Conservation (phyloP, 2,329 filamentous ascomycete genomes). For the Simplicillium sp. region DNA sequence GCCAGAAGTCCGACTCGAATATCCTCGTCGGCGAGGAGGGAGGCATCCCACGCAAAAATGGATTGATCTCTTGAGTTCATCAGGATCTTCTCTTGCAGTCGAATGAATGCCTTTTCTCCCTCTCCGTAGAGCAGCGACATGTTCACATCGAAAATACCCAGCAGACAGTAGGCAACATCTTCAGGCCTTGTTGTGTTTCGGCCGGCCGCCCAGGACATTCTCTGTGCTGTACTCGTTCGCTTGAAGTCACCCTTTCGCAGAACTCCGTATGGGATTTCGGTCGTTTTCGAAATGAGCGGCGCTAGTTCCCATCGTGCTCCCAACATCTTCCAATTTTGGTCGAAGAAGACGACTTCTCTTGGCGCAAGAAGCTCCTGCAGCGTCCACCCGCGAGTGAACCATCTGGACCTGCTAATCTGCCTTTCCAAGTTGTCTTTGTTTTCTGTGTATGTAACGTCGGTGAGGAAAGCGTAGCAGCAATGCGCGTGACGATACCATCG, state of each 20-base stretch:
- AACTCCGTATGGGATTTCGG: constrained; percentile 9
- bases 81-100: constrained; percentile 14
- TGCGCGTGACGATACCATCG: constrained; percentile 12
- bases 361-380: constrained; percentile 18
- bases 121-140: constrained; percentile 15
- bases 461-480: constrained; percentile 15
- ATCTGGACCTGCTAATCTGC: constrained; percentile 4
- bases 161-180: constrained; percentile 14
- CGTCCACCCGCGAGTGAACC: constrained; percentile 17
- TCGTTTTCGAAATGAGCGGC: constrained; percentile 7
- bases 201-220: constrained; percentile 12
- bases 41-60: constrained; percentile 11
- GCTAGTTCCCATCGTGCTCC: constrained; percentile 11
- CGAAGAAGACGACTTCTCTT: constrained; percentile 12
- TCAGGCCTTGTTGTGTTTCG: constrained; percentile 10
- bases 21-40: not conserved
- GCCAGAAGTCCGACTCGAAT: not conserved
- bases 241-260: not conserved
- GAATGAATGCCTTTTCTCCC: constrained; percentile 10
- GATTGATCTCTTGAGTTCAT: constrained; percentile 8
- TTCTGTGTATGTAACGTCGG: constrained; percentile 6
- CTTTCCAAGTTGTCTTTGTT: constrained; percentile 5
- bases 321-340: constrained; percentile 11
- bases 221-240: constrained; percentile 6
- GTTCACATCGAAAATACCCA: constrained; percentile 13